A percentile compares a stretch with the other conserved stretches of the same genome.
These are phyloP conservation scores for Hymenoscyphus infarciens DNA, from an alignment of 2,329 filamentous ascomycete genomes.

Conservation along the genomic window DNA sequence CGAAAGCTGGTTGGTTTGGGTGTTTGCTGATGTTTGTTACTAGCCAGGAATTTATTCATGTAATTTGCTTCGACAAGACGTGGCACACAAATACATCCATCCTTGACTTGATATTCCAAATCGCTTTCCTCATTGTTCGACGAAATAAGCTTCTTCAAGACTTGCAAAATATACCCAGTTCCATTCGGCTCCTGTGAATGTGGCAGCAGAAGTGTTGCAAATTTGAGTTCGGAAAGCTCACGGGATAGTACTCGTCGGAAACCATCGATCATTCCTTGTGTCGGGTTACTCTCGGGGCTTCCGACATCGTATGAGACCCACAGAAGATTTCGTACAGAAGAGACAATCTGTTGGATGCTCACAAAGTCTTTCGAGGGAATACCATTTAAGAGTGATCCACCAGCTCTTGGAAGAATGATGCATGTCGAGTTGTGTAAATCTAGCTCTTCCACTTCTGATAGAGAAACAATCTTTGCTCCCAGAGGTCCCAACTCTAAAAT, in stretches of 20 bases:
- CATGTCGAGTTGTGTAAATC: background rate
- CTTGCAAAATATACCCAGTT: background rate
- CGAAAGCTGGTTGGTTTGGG: background rate
- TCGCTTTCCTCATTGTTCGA: background rate
- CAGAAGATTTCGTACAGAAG: background rate
- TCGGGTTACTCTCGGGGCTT: background rate
- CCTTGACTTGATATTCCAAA: background rate
- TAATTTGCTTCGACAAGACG: background rate
- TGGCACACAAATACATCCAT: background rate
- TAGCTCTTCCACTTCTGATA: background rate
- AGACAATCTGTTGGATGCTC: background rate
- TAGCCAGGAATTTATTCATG: conserved; percentile 9
- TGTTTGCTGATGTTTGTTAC: background rate
- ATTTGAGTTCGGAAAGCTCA: conserved; percentile 2
- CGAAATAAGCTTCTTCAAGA: background rate
- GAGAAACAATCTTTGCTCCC: background rate
- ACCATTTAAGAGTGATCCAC: background rate
- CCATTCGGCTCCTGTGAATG: conserved; percentile 13
- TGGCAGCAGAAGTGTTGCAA: background rate
- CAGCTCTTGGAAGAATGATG: background rate
- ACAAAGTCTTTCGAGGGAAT: background rate
- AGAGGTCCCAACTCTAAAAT: background rate
- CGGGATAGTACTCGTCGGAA: background rate
- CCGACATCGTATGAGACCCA: background rate
- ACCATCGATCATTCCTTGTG: background rate